Base-by-base conservation (phyloP, 805 yeast species). In the Saccharomycopsis javanensis region DNA sequence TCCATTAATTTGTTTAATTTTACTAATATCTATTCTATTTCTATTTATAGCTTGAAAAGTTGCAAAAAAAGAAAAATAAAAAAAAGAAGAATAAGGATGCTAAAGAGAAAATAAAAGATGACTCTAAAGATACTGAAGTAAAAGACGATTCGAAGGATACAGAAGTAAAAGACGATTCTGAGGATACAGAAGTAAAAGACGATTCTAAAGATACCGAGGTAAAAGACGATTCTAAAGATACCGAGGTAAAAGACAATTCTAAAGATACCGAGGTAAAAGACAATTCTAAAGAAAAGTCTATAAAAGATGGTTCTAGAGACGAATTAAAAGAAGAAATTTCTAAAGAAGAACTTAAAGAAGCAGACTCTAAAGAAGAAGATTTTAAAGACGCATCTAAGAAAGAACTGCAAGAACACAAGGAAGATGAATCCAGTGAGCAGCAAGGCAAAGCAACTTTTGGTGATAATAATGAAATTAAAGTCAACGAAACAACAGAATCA, bases 61-160 rank as follows among this genome's bases (percentile, higher is more conserved):
- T 86, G 74, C 86, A 82, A 73, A 80, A 80, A 70, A 75, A 75
- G 69, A 75, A 72, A 67, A 79, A 76, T 57, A 70, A 72, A 68
- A 73, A 72, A 64, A 70, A 73, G 60, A 57, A 51, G 51, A 60
- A 57, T n/a, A 63, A 25, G 1, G 57, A 53, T 11, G 61, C 63
- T 50, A 58, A 59, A 55, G 23, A 53, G 11, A 62, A 55, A 20
- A 58, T 53, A 35, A 42, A 55, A 15, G 63, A 62, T 50, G 53
- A 86, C 80, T 72, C 80, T 79, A 69, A 75, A 74, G 69, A 74
- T n/a, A n/a, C n/a, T 70, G 67, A 78, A 75, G 66, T 77, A 74
- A 66, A 74, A 75, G 68, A 74, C 73, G 70, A 68, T 69, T 58
- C 67, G 65, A 55, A 69, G 72, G 69, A 72, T n/a, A n/a, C n/a